Base-by-base conservation (phyloP, 1,284 basidiomycete species). In the Moniliella sp. region DNA sequence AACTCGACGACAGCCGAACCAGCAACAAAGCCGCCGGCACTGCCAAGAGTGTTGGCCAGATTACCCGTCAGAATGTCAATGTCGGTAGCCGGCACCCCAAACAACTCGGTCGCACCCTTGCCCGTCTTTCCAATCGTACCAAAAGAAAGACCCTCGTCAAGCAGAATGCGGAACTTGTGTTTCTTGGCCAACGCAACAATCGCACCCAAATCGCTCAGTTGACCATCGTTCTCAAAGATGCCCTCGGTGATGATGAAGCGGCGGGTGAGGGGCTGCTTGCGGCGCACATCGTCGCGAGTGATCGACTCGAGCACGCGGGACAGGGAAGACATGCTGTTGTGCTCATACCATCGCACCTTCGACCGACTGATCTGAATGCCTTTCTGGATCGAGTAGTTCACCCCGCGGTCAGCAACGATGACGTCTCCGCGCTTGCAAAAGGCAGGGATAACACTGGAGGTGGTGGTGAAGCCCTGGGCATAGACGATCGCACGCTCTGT, bases 391-490 rank as follows among this genome's bases (percentile, higher is more conserved):
- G 82, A 75, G 63, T 94, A 86, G 63, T 81, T 91, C 49, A 88
- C 76, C 25, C 76, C 75, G 17, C 82, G 74, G 61, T 99, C 91
- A 2, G 83, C 86, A n/a, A 99, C 79, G 54, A 99, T 88, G 50
- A 94, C 75, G 54, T 99, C 88, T 3, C 86, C 86, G 43, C 91
- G 75, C 62, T 99, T 99, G 66, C 79, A 82, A 61, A 94, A 99
- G 1, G 88, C 82, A 0, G 88, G 81, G 39, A 97, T 93, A 51
- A 88, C 84, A 14, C 83, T 91, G 2, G 80, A 76, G 43, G 83
- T 73, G 35, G 84, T 84, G 9, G 78, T 74, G 63, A 91, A 97
- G 5, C 74, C 77, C 64, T 97, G 88, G 2, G 84, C 76, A 64
- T 94, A 97, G 44, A 94, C 71, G 60, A 97, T 97, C 21, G 77